phyloP scores from a whole-genome alignment of 2,329 filamentous ascomycete species.

The Cercospora brassicicola region DNA sequence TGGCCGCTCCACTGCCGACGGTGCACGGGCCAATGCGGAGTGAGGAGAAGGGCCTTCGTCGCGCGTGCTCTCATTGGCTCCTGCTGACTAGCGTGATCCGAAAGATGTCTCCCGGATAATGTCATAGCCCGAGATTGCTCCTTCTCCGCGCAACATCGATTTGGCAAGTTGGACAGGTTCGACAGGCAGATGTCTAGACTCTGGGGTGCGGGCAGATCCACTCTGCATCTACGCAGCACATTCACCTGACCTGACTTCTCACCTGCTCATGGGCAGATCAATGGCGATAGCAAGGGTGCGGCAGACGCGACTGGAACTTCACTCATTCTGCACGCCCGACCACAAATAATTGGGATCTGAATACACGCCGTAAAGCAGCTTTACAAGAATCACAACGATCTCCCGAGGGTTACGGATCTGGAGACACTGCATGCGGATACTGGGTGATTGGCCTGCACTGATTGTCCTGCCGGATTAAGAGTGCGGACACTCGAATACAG shows the following conservation, averaged over 20 bases:
- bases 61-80: neutral
- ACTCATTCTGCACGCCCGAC: neutral
- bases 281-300: neutral
- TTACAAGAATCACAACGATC: neutral
- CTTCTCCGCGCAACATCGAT: neutral
- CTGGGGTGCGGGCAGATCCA: neutral
- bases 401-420: neutral
- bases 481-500: neutral
- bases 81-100: neutral
- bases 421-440: neutral
- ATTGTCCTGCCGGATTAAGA: neutral
- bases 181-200: constrained; percentile 5
- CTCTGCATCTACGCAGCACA: neutral
- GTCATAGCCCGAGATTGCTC: neutral
- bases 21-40: neutral
- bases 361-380: neutral
- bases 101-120: neutral
- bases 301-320: neutral
- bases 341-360: neutral
- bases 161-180: neutral
- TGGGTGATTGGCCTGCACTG: neutral
- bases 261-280: neutral
- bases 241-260: constrained; percentile 15
- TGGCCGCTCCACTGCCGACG: neutral
- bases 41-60: neutral